Evolutionary conservation across 1,139 yeast species (phyloP).

Genomic region (Kurtzmaniella natalensis): DNA sequence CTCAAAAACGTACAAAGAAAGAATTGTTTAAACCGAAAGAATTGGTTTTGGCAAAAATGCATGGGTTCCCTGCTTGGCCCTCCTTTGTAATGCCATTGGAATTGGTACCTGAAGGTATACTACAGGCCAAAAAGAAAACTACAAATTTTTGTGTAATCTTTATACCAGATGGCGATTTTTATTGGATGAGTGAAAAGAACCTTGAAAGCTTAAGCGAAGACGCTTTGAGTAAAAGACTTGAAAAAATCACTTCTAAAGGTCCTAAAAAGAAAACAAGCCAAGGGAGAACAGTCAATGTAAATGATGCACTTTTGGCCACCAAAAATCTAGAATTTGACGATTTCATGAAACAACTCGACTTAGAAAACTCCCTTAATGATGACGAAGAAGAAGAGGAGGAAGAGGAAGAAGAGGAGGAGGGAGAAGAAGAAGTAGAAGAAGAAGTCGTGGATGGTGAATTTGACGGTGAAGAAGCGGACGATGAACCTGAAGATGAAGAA

Average conservation of each 20-base stretch:
- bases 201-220: constrained; percentile 29
- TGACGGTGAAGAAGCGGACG: constrained; percentile 15
- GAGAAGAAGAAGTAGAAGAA: constrained; percentile 20
- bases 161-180: constrained; percentile 46
- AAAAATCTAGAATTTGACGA: constrained; percentile 34
- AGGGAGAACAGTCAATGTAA: constrained; percentile 29
- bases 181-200: constrained; percentile 42
- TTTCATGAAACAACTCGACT: constrained; percentile 31
- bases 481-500: constrained; percentile 13
- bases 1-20: constrained; percentile 20
- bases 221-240: constrained; percentile 23
- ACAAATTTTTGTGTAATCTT: constrained; percentile 42
- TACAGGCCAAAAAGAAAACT: constrained; percentile 34
- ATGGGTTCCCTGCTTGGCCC: constrained; percentile 49
- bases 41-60: constrained; percentile 44
- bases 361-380: constrained; percentile 18
- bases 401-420: constrained; percentile 24
- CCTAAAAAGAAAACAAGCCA: constrained; percentile 17
- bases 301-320: constrained; percentile 40
- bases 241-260: constrained; percentile 24
- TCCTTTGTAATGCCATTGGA: constrained; percentile 43
- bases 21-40: constrained; percentile 27
- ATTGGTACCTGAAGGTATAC: constrained; percentile 35
- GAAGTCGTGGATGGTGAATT: constrained; percentile 14
- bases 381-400: constrained; percentile 26